Conservation (phyloP, 2,329 filamentous ascomycete genomes). For the Phyllosticta citrichinensis region DNA sequence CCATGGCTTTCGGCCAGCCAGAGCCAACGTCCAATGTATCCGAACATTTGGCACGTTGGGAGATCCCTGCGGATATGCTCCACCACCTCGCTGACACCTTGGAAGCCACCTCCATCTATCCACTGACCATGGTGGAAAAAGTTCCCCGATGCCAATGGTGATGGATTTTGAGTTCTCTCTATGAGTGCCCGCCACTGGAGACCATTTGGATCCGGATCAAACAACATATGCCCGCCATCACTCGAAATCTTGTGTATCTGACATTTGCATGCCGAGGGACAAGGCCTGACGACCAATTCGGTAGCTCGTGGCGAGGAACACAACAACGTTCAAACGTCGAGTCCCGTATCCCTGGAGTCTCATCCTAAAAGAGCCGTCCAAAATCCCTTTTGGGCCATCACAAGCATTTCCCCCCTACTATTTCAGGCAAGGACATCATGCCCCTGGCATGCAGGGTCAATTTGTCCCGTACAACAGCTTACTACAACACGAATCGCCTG, state of each 20-base stretch:
- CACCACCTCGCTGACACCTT: neutral
- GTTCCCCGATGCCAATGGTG: neutral
- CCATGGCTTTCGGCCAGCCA: neutral
- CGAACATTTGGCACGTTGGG: no score
- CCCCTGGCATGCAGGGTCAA: neutral
- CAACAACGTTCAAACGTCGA: neutral
- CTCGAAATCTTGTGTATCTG: neutral
- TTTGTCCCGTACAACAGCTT: neutral
- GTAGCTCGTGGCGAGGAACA: neutral
- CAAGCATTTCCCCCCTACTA: neutral
- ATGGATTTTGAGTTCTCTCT: neutral
- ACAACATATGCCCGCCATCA: neutral
- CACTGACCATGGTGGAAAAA: neutral
- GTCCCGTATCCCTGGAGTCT: neutral
- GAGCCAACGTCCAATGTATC: no score
- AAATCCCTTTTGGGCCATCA: neutral
- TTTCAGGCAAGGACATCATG: neutral
- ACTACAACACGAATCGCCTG: neutral
- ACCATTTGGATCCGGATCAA: neutral
- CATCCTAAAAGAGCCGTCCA: neutral
- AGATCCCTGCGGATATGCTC: neutral
- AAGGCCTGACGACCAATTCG: neutral
- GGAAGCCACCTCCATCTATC: neutral
- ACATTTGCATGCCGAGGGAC: neutral
- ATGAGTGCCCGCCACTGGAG: neutral